Conservation (phyloP, 306 rosid genomes). For the Canavalia ensiformis region DNA sequence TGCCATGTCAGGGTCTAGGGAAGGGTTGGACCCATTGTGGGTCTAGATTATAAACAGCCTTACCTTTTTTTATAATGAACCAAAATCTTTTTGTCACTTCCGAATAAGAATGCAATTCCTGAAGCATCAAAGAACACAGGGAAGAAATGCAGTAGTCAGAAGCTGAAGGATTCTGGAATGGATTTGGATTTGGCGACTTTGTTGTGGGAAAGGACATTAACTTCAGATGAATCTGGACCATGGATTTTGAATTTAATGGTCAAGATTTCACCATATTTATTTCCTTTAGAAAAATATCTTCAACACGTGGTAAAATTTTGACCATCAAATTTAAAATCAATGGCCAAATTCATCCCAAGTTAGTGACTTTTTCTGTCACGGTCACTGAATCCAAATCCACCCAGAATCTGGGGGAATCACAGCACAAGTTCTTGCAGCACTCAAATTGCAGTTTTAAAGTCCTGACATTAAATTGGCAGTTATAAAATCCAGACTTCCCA, state of each 20-base stretch:
- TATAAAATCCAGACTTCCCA: conserved; percentile 11
- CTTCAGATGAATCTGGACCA: too few species aligned
- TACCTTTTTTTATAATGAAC: background rate
- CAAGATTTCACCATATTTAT: too few species aligned
- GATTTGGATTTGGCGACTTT: too few species aligned
- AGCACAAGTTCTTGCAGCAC: conserved; percentile 31
- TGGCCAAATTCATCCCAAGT: too few species aligned
- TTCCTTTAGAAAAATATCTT: too few species aligned
- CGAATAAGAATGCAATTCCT: background rate
- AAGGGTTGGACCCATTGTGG: conserved; percentile 2
- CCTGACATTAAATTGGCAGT: background rate
- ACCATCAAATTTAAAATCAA: too few species aligned
- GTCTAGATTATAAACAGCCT: background rate
- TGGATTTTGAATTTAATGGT: too few species aligned
- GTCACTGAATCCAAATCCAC: too few species aligned
- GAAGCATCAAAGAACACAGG: background rate
- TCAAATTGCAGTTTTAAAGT: conserved; percentile 4
- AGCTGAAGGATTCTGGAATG: background rate
- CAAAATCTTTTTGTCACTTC: background rate
- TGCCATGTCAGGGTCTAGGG: background rate
- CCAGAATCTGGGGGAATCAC: conserved; percentile 6
- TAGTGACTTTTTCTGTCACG: too few species aligned
- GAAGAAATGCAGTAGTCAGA: background rate
- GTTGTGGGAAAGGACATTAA: too few species aligned
- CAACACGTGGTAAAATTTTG: too few species aligned